Evolutionary conservation across 75 land plant genomes (phyloP).

Genomic region (Sequoiadendron giganteum): DNA sequence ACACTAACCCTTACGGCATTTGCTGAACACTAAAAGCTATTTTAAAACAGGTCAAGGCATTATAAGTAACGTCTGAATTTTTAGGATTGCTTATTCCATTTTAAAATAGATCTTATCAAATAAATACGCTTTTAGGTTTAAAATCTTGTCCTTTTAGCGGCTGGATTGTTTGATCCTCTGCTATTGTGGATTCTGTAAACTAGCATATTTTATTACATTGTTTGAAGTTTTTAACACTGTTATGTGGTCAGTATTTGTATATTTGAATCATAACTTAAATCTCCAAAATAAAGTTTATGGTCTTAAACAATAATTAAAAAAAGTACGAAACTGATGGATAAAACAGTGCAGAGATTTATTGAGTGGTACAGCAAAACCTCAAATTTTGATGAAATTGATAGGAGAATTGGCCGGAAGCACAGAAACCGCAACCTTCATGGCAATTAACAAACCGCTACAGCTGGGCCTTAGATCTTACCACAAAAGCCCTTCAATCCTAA

Average conservation of each 20-base stretch:
- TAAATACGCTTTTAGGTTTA: too few species aligned
- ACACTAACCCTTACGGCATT: neutral
- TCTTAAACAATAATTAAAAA: neutral
- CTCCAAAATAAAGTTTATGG: neutral
- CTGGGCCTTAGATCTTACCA: neutral
- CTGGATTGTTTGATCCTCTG: too few species aligned
- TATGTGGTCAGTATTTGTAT: too few species aligned
- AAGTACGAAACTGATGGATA: neutral
- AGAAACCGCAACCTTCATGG: neutral
- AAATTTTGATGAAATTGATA: neutral
- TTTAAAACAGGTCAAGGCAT: too few species aligned
- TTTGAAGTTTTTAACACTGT: too few species aligned
- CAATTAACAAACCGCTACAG: neutral
- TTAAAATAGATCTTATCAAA: too few species aligned
- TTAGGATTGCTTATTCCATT: too few species aligned
- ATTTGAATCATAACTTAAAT: neutral
- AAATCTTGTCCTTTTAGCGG: too few species aligned
- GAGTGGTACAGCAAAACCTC: neutral
- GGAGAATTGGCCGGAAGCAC: neutral
- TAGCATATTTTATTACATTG: too few species aligned
- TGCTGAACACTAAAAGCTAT: too few species aligned
- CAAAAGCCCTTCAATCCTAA: neutral
- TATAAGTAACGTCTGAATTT: too few species aligned
- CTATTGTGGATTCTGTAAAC: too few species aligned
- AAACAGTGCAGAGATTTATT: neutral